Conservation (phyloP, 352 stramenopile genomes). For the Globisporangium middletonii region DNA sequence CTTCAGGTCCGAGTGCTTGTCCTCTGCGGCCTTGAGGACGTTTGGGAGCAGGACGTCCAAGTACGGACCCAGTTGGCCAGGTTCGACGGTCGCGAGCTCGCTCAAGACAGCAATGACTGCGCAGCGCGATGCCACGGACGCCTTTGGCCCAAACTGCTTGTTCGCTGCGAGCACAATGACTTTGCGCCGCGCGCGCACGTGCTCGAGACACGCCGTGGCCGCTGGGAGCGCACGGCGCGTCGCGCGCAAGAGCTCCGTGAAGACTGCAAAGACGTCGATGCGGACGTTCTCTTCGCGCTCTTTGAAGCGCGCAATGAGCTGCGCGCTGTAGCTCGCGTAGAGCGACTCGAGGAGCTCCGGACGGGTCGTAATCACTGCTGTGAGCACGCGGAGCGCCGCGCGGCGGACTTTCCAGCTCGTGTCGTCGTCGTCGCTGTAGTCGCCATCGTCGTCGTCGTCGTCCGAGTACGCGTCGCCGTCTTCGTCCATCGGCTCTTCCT, state of each 20-base stretch:
- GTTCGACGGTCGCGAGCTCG: constrained; percentile 74
- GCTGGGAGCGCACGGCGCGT: constrained; percentile 48
- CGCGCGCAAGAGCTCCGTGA: constrained; percentile 88
- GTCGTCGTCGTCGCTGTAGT: constrained; percentile 93
- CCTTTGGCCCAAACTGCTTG: constrained; percentile 77
- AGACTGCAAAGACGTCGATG: constrained; percentile 95
- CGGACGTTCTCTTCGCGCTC: constrained; percentile 99
- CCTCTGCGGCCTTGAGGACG: constrained; percentile 79
- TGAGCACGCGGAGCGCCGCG: constrained; percentile 90
- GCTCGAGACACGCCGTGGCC: constrained; percentile 29
- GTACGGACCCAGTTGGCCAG: constrained; percentile 66
- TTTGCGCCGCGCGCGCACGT: constrained; percentile 59
- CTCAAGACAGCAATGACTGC: constrained; percentile 83
- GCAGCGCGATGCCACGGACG: constrained; percentile 69
- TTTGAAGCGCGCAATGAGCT: constrained; percentile 88
- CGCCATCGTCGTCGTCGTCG: constrained; percentile 80
- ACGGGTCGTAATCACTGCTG: constrained; percentile 88
- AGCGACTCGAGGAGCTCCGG: constrained; percentile 81
- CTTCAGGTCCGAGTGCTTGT: constrained; percentile 94
- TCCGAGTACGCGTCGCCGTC: constrained; percentile 78
- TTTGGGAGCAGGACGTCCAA: constrained; percentile 75
- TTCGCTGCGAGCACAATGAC: constrained; percentile 70
- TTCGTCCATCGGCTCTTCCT: constrained; percentile 83
- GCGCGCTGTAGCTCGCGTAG: constrained; percentile 78
- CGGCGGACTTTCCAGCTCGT: constrained; percentile 97